Base-by-base conservation (phyloP, 768 basidiomycete species). In the Guyanaporus albipodus region DNA sequence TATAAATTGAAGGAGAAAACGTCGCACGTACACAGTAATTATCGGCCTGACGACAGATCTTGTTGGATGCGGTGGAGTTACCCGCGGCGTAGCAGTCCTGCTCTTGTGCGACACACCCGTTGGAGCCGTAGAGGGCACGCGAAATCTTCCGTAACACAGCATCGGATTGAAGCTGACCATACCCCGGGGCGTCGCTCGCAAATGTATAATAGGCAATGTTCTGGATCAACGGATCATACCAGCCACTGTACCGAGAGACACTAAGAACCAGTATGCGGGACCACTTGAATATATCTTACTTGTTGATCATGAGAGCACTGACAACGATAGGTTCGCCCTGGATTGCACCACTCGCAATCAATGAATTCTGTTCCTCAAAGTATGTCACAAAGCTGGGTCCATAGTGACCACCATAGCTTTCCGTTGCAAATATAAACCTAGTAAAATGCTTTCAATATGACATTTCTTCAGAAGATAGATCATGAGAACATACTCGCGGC, bases 321-420 rank as follows among this genome's bases (percentile, higher is more conserved):
- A 84, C 77, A 4, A 68, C 57, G 38, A 86, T 65, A 32, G 68
- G 64, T 45, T 78, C 78, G 2, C 77, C 83, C 19, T 71, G 34
- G 6, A 83, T 51, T 4, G 54, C 46, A 6, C 77, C 76, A 8
- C 56, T 57, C 8, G 65, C 52, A 42, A 85, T 83, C 41, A 72
- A 62, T 1, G 66, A 64, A 39, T 83, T 85, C 59, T 85, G 82
- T 46, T 81, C 64, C 27, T 82, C 71, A 56, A 86, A 84, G 56
- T 74, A 83, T 5, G 77, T 77, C 24, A 81, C 80, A 50, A 84
- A 83, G 40, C 70, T 70, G 4, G 83, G 81, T 1, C 78, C 82
- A 57, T 82, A 85, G 55, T 85, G 82, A 0, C 82, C 82, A 6
- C 83, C 83, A 44, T 82, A 85, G 41, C 79, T 81, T 58, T 85